Evolutionary conservation across 805 yeast genomes (phyloP).

Genomic region (Lipomyces sp.): DNA sequence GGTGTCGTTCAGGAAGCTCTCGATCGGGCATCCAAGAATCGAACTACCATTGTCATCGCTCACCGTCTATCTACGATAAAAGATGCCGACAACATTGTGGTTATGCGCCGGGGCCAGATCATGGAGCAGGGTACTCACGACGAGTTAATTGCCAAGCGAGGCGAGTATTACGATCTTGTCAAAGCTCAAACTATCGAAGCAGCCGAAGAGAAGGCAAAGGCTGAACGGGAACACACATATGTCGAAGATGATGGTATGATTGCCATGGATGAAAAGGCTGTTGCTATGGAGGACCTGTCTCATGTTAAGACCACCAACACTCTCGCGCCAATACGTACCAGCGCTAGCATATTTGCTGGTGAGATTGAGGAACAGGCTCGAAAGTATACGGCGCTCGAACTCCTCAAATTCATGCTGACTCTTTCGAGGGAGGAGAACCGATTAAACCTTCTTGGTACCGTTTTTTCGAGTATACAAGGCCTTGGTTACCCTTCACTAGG

Average conservation of each 20-base stretch:
- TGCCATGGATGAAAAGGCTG: conserved; percentile 9
- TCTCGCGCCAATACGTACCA: conserved; percentile 1
- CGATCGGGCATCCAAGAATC: conserved; percentile 41
- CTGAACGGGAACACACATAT: conserved; percentile 12
- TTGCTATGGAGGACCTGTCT: conserved; percentile 7
- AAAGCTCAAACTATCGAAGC: conserved; percentile 40
- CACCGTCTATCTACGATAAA: conserved; percentile 57
- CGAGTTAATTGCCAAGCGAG: conserved; percentile 40
- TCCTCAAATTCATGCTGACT: conserved; percentile 23
- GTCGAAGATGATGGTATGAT: conserved; percentile 6
- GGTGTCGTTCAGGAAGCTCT: conserved; percentile 63
- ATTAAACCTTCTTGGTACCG: conserved; percentile 30
- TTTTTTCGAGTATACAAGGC: conserved; percentile 33
- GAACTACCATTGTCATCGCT: conserved; percentile 58
- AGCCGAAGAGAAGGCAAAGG: conserved; percentile 18
- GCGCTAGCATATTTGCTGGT: conserved; percentile 13
- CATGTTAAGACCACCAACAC: conserved; percentile 1
- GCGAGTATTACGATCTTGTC: conserved; percentile 41
- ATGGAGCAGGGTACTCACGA: conserved; percentile 50
- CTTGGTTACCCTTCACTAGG: conserved; percentile 36
- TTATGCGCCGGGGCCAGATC: conserved; percentile 52
- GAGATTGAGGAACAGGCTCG: conserved; percentile 14
- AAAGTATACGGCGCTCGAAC: conserved; percentile 22
- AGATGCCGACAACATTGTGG: conserved; percentile 56
- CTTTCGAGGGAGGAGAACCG: conserved; percentile 25